phyloP scores from a whole-genome alignment of 768 basidiomycete species.

The Lepiota subincarnata region DNA sequence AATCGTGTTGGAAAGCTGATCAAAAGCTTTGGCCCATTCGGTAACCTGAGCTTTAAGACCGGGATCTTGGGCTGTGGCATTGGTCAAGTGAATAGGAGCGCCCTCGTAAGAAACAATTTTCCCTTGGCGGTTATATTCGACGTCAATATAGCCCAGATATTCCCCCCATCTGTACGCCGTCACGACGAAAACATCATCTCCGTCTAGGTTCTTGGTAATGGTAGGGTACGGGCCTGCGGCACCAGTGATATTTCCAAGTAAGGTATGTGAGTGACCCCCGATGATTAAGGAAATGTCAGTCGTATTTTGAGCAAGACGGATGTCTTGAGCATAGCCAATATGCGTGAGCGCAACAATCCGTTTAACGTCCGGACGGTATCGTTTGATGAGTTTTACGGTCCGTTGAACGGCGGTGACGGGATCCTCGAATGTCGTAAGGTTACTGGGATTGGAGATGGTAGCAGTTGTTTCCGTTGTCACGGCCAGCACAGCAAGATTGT shows the following conservation, averaged over 20 bases:
- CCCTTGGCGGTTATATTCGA: constrained; percentile 35
- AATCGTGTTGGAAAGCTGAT: constrained; percentile 27
- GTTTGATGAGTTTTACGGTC: constrained; percentile 33
- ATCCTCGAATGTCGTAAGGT: constrained; percentile 34
- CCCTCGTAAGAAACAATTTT: constrained; percentile 37
- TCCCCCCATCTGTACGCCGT: constrained; percentile 45
- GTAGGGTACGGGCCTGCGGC: constrained; percentile 42
- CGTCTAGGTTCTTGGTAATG: constrained; percentile 35
- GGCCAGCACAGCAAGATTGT: constrained; percentile 37
- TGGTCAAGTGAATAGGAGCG: constrained; percentile 38
- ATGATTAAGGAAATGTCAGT: constrained; percentile 37
- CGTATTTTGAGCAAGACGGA: constrained; percentile 34
- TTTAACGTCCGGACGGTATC: constrained; percentile 26
- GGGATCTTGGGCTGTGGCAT: constrained; percentile 30
- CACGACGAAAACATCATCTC: constrained; percentile 45
- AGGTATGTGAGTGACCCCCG: constrained; percentile 44
- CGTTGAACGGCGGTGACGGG: constrained; percentile 32
- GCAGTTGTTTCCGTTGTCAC: constrained; percentile 39
- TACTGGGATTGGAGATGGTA: constrained; percentile 33
- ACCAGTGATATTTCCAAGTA: constrained; percentile 35
- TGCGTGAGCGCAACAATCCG: constrained; percentile 43
- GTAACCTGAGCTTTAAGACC: constrained; percentile 33
- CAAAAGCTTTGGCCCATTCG: constrained; percentile 37
- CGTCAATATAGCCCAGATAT: constrained; percentile 40
- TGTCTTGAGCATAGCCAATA: constrained; percentile 41